Evolutionary conservation across 768 basidiomycete genomes (phyloP).

Genomic region (Trametes coccinea): DNA sequence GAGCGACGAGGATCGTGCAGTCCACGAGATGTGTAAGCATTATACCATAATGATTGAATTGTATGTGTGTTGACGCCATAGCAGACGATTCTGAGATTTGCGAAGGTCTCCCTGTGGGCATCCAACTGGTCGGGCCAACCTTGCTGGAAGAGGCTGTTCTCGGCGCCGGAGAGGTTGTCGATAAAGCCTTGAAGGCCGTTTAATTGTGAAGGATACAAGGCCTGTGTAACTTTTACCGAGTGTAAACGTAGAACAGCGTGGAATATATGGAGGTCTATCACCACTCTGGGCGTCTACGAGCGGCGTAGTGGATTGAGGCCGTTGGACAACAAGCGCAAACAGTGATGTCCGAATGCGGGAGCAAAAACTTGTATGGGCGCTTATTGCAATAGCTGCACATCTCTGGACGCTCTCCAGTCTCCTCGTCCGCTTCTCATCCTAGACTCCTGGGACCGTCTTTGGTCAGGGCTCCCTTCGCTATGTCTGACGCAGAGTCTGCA

Average conservation of each 20-base stretch:
- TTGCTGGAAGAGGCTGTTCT: constrained; percentile 42
- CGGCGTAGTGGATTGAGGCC: constrained; percentile 16
- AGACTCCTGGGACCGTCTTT: neutral
- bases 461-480: neutral
- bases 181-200: constrained; percentile 22
- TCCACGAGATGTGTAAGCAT: constrained; percentile 44
- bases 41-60: no score
- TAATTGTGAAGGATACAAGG: no score
- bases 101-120: constrained; percentile 33
- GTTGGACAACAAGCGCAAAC: constrained; percentile 22
- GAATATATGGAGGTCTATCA: no score
- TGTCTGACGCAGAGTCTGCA: neutral
- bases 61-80: neutral
- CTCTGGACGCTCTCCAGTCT: neutral
- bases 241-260: no score
- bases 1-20: constrained; percentile 39
- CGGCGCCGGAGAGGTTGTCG: constrained; percentile 33
- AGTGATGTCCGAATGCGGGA: constrained; percentile 11
- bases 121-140: constrained; percentile 39
- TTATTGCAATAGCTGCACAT: neutral
- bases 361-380: constrained; percentile 19
- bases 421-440: neutral
- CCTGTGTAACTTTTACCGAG: no score
- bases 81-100: constrained; percentile 44
- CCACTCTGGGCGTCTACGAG: no score